Evolutionary conservation across 176 grass and related monocot genomes (phyloP).

Genomic region (Ampelocalamus luodianensis): DNA sequence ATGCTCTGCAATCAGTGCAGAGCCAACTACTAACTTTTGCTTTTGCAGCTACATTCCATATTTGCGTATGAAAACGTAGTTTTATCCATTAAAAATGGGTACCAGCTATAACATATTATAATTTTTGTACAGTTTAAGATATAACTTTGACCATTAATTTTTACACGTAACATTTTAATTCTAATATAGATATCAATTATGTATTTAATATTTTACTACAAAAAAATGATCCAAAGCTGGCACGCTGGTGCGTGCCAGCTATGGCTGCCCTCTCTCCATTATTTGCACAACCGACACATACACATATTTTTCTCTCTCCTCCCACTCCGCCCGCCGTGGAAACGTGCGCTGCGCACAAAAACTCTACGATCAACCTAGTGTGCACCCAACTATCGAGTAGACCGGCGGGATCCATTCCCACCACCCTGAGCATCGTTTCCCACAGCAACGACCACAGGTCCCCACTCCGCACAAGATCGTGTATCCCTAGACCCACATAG

Average conservation of each 20-base stretch:
- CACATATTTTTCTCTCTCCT: not conserved
- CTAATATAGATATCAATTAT: not conserved
- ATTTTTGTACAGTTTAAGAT: not conserved
- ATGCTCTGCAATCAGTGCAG: too few relatives aligned
- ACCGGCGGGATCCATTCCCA: not conserved
- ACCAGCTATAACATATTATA: not conserved
- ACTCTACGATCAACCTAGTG: not conserved
- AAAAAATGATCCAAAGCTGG: not conserved
- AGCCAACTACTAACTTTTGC: not conserved
- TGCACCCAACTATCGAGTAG: not conserved
- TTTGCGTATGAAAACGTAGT: not conserved
- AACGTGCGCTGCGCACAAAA: not conserved
- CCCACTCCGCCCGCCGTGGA: fast-evolving
- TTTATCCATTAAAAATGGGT: not conserved
- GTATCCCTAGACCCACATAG: not conserved
- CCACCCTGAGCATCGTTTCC: not conserved
- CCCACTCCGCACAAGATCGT: constrained; percentile 5
- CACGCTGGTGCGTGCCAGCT: fast-evolving
- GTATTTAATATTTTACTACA: not conserved
- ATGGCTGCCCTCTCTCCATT: fast-evolving
- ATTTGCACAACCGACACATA: fast-evolving
- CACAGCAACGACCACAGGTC: not conserved
- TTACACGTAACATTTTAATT: not conserved
- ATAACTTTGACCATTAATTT: not conserved
- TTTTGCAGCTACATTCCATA: not conserved